Evolutionary conservation across 148 eudicot genomes (phyloP), one percentile per base, ranked within the genome.

Genomic region (Limonium bicolor): DNA sequence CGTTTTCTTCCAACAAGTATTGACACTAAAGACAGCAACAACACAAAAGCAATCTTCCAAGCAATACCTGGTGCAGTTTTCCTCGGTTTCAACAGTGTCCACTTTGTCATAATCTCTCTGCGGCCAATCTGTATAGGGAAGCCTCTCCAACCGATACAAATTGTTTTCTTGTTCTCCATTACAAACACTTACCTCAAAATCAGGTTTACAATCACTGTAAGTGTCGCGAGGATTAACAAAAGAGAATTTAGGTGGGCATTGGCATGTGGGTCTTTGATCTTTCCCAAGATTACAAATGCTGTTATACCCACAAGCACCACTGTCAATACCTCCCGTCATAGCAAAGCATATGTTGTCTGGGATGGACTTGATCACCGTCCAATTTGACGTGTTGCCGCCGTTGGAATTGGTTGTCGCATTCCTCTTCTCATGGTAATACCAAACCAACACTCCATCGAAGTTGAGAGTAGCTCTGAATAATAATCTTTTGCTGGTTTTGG

Each of bases 1-100:
- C 21, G 45, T 59, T 64, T 69, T 69, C 60, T 65, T 62, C 61
- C 53, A 60, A 44, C 80, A 74, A 7, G 8, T 23, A 13, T n/a
- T 13, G 21, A 4, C 36, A 6, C 19, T 6, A 7, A 36, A 36
- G 22, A 50, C 30, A 13, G 55, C 72, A 40, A 45, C 66, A 3
- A 46, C 59, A 27, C 71, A 58, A 20, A 58, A 49, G 25, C 48
- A 48, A 6, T 58, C 64, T 27, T 23, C 18, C 14, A 67, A 44
- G 42, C 64, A 67, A 20, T 41, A 54, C 12, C 3, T 51, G 31
- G 50, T 36, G 53, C 68, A 67, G 17, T 54, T 55, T 8, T 53
- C 60, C 34, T 67, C 72, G 17, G 6, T 58, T n/a, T n/a, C n/a
- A 18, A 11, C 35, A 27, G 57, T 42, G 7, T 13, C 15, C 8